Evolutionary conservation across 176 grass and related monocot species (phyloP).

Genomic region (Stipa capillata): DNA sequence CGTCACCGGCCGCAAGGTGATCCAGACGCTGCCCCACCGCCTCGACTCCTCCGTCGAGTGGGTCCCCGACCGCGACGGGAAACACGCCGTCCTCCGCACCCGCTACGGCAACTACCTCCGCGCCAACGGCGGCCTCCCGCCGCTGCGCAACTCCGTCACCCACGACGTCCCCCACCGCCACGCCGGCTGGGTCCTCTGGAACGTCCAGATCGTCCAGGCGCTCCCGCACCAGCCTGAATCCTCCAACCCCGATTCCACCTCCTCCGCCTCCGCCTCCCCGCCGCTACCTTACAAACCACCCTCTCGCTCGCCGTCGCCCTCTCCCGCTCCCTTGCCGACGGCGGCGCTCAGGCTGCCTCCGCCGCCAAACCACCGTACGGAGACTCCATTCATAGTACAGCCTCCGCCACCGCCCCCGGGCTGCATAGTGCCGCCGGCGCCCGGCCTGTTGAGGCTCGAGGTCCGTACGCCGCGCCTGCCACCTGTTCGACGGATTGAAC

Average conservation of each 20-base stretch:
- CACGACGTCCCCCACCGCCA: constrained; percentile 56
- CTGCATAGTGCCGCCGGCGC: not conserved
- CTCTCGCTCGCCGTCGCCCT: not conserved
- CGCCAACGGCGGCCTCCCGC: constrained; percentile 58
- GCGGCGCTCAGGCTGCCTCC: not conserved
- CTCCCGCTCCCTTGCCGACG: not conserved
- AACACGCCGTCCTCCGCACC: constrained; percentile 42
- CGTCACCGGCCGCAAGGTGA: constrained; percentile 49
- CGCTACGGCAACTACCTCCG: constrained; percentile 69
- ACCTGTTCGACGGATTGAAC: not conserved
- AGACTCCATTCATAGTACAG: not conserved
- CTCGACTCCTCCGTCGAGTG: constrained; percentile 86
- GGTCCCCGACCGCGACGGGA: constrained; percentile 46
- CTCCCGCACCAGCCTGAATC: not conserved
- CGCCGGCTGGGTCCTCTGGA: constrained; percentile 70
- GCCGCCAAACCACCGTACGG: not conserved
- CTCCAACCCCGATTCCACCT: not conserved
- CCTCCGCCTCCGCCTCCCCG: not conserved
- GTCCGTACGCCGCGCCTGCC: not conserved
- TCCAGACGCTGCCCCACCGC: constrained; percentile 54
- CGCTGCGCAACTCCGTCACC: constrained; percentile 68
- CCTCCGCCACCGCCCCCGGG: constrained; percentile 23
- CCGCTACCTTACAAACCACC: not conserved
- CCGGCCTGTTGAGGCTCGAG: constrained; percentile 31
- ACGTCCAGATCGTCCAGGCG: constrained; percentile 59